These are phyloP conservation scores for Solanum paucissectum DNA, from an alignment of 257 asterid genomes.

Conservation along the genomic window DNA sequence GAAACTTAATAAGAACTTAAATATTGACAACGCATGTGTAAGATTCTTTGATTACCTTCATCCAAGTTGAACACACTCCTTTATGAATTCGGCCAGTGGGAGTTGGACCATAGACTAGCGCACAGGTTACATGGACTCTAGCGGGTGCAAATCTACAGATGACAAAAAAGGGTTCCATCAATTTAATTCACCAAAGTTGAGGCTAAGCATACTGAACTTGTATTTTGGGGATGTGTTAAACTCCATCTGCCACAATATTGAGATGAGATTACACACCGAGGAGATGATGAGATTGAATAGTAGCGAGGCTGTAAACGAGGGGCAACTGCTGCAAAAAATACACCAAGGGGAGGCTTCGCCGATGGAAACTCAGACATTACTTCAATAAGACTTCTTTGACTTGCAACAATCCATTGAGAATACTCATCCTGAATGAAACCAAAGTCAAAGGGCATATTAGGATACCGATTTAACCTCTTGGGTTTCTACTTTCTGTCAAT, in stretches of 20 bases:
- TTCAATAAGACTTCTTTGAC: constrained; percentile 78
- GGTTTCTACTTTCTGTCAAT: neutral
- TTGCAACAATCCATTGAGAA: constrained; percentile 50
- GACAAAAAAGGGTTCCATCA: constrained; percentile 2
- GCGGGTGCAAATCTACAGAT: constrained; percentile 46
- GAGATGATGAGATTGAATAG: constrained; percentile 76
- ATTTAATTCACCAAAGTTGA: neutral
- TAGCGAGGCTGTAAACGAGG: constrained; percentile 73
- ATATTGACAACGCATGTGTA: neutral
- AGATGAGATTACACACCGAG: constrained; percentile 31
- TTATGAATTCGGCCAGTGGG: constrained; percentile 74
- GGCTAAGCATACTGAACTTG: neutral
- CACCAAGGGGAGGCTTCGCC: constrained; percentile 77
- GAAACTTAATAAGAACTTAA: neutral
- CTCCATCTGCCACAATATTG: neutral
- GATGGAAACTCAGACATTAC: constrained; percentile 81
- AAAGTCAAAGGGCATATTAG: neutral
- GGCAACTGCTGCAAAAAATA: constrained; percentile 67
- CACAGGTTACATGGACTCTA: constrained; percentile 67
- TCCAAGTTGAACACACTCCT: constrained; percentile 88
- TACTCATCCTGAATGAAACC: constrained; percentile 53
- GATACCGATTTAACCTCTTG: neutral
- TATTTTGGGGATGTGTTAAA: neutral
- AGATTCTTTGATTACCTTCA: constrained; percentile 39
- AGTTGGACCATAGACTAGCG: constrained; percentile 56